These are phyloP conservation scores for Mycena chlorophos DNA, from an alignment of 768 basidiomycete genomes.

Conservation along the genomic window DNA sequence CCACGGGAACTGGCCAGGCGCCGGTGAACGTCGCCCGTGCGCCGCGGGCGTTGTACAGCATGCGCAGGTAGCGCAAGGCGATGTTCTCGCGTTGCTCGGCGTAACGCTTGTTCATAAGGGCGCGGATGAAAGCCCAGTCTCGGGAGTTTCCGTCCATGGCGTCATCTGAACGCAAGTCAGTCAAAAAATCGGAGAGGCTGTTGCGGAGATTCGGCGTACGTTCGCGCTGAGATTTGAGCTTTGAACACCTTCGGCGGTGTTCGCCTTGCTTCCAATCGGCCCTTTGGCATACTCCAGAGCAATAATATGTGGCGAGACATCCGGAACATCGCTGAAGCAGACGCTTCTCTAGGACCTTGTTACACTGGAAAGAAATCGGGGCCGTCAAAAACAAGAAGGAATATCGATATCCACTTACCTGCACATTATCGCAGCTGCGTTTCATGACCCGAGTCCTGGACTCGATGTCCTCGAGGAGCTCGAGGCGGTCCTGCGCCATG, in stretches of 20 bases:
- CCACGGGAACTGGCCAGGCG: not conserved
- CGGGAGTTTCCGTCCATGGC: not conserved
- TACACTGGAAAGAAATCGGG: not conserved
- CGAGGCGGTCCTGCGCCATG: too few species aligned
- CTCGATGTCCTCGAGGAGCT: too few species aligned
- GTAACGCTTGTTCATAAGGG: not conserved
- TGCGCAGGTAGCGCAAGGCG: not conserved
- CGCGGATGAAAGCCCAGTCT: not conserved
- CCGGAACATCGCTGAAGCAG: not conserved
- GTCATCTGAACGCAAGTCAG: not conserved
- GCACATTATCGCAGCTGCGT: not conserved
- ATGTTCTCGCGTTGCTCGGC: not conserved
- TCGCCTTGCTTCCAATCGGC: not conserved
- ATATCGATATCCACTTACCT: too few species aligned
- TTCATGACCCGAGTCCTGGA: too few species aligned
- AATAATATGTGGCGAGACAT: not conserved
- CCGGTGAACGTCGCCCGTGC: not conserved
- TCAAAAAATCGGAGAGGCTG: not conserved
- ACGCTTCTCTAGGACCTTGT: not conserved
- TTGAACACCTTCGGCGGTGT: not conserved
- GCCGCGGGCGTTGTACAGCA: conserved; percentile 1
- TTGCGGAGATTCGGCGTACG: not conserved
- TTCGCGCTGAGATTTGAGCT: not conserved
- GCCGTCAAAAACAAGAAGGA: not conserved
- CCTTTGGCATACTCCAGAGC: not conserved